A percentile compares a stretch with the other conserved stretches of the same genome.
phyloP scores from a whole-genome alignment of 2,329 filamentous ascomycete species.

The Exophiala oligosperma region DNA sequence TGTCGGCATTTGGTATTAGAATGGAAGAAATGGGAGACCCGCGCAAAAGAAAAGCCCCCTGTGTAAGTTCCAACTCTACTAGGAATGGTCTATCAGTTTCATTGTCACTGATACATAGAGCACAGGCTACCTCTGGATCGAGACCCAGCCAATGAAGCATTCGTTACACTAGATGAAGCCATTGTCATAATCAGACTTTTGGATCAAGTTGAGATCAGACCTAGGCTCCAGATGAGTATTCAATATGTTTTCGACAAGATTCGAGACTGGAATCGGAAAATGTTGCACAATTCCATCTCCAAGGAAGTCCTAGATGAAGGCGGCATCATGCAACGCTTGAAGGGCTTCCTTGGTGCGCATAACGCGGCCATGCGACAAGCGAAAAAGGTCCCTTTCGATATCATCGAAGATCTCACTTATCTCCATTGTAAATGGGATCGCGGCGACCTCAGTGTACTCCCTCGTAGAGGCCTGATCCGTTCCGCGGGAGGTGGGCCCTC shows the following conservation, averaged over 20 bases:
- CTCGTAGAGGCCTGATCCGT: slow-evolving; percentile 15
- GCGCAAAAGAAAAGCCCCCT: not conserved
- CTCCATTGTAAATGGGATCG: slow-evolving; percentile 21
- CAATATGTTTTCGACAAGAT: slow-evolving; percentile 3
- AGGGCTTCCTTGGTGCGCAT: slow-evolving; percentile 14
- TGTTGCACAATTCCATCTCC: slow-evolving; percentile 14
- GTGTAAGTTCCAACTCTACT: slow-evolving; percentile 3
- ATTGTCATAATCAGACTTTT: slow-evolving; percentile 6
- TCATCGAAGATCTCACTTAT: slow-evolving; percentile 24
- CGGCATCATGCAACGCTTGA: slow-evolving; percentile 4
- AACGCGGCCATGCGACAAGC: not conserved
- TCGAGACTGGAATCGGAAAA: slow-evolving; percentile 12
- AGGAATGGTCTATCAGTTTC: no score
- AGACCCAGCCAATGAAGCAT: slow-evolving; percentile 7
- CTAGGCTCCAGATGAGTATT: not conserved
- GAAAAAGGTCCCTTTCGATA: slow-evolving; percentile 9
- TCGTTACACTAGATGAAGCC: slow-evolving; percentile 1
- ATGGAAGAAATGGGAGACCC: slow-evolving; percentile 7
- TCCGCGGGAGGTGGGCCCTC: not conserved
- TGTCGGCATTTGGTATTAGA: slow-evolving; percentile 23
- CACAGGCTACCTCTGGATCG: slow-evolving; percentile 4
- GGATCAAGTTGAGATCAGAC: slow-evolving; percentile 1
- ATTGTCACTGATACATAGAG: not conserved
- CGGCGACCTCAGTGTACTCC: slow-evolving; percentile 20
- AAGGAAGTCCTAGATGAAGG: slow-evolving; percentile 7